Evolutionary conservation across 2,329 filamentous ascomycete species (phyloP), one percentile per base, ranked within the genome.

Genomic region (Scedosporium apiospermum): DNA sequence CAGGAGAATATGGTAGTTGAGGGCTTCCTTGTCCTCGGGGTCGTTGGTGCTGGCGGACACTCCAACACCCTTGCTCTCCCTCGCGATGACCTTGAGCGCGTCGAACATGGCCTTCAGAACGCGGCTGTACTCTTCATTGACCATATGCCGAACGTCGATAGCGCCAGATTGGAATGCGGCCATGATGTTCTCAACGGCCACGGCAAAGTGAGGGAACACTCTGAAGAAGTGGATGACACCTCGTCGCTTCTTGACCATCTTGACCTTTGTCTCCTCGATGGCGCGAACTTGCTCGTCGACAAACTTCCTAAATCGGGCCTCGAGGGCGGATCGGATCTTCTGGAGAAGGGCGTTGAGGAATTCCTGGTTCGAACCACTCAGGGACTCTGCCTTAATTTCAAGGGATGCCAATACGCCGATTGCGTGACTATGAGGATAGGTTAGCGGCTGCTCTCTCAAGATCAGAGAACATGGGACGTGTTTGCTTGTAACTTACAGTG

Each of bases 191-290:
- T 97, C 93, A 1, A 97, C 84, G 0, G 89, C 87, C 1, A 84
- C 76, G n/a, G 87, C 87, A 75, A 97, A 97, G 64, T 88, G 80
- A 0, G 93, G 95, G 79, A 98, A 98, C 49, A 93, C 88, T 66
- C 91, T 90, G 79, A 98, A 93, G 74, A 98, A 98, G 16, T 88
- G 88, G 69, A 98, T 97, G 63, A 99, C 91, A 10, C 95, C 93
- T 77, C 96, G 97, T 67, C 95, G 89, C 80, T 98, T 98, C 80
- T 96, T 97, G 76, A 97, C 92, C 49, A 66, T 64, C 79, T 97
- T 97, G 73, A 99, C 93, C 76, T 98, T 98, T 46, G 93, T 98
- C 65, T 98, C 95, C 75, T 98, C 95, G 66, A 98, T 96, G 4
- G 92, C 93, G 27, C 91, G 90, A 64, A 98, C 89, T 73, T 99